phyloP scores from a whole-genome alignment of 805 yeast species.

The Millerozyma acaciae region DNA sequence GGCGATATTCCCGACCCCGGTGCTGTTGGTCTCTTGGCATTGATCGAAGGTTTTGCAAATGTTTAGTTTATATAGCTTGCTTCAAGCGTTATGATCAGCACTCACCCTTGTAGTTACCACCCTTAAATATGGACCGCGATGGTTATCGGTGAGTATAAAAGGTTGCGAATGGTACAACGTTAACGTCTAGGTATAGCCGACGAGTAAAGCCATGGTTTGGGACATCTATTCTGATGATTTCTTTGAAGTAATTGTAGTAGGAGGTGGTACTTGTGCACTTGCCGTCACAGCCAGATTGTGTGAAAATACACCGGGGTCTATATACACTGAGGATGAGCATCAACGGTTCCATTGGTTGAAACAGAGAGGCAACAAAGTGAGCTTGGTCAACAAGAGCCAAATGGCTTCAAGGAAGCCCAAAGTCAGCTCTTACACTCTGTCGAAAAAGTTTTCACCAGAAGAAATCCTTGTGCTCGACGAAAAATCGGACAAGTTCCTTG shows the following conservation, averaged over 20 bases:
- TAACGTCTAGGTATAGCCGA: not conserved
- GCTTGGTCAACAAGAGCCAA: constrained; percentile 16
- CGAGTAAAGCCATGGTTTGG: not conserved
- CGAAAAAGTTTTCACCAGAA: constrained; percentile 16
- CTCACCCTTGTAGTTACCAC: constrained; percentile 6
- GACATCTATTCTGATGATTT: constrained; percentile 17
- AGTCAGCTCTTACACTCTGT: constrained; percentile 12
- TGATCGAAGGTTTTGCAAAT: constrained; percentile 42
- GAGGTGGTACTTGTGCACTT: constrained; percentile 46
- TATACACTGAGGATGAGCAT: constrained; percentile 45
- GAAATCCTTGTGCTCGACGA: constrained; percentile 38
- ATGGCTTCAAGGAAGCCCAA: too few species aligned
- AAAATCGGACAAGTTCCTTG: constrained; percentile 28
- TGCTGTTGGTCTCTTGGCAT: constrained; percentile 77
- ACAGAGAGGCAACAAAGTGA: constrained; percentile 27
- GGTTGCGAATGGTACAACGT: constrained; percentile 2
- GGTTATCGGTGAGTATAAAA: constrained; percentile 6
- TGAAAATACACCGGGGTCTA: constrained; percentile 39
- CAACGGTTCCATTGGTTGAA: constrained; percentile 45
- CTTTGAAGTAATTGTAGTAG: constrained; percentile 37
- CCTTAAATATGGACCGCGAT: constrained; percentile 6
- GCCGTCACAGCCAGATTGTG: constrained; percentile 40
- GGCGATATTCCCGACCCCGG: constrained; percentile 95
- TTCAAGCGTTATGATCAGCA: constrained; percentile 1
- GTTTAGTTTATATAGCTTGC: not conserved